phyloP scores from a whole-genome alignment of 208 protist species.

The Trypanosomatidae sp. region DNA sequence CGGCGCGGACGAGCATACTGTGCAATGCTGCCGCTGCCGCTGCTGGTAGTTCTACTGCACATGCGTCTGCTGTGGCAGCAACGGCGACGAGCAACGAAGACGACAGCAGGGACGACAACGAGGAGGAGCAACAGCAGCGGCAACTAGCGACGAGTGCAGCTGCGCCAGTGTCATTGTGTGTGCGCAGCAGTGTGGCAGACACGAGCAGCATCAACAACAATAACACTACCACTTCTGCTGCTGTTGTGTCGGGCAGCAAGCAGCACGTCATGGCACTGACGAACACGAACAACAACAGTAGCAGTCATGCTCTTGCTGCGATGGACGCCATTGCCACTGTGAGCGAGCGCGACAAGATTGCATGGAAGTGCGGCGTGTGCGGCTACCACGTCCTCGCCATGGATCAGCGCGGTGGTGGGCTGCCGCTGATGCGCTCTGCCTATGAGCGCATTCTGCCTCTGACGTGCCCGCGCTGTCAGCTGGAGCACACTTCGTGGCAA shows the following conservation, averaged over 20 bases:
- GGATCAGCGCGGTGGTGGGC: slow-evolving; percentile 53
- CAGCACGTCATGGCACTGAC: background rate
- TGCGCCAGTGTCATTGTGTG: no score
- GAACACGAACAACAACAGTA: background rate
- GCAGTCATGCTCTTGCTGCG: background rate
- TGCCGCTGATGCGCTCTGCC: slow-evolving; percentile 46
- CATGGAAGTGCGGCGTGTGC: slow-evolving; percentile 73
- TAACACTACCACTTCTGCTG: background rate
- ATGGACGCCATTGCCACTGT: background rate
- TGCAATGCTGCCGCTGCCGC: no score
- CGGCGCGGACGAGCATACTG: no score
- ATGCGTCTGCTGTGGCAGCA: no score
- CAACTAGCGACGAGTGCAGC: no score
- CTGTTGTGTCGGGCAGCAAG: no score
- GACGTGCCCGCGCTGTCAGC: slow-evolving; percentile 54
- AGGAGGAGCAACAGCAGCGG: no score
- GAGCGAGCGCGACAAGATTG: slow-evolving; percentile 18
- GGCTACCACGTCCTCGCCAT: slow-evolving; percentile 72
- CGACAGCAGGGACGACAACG: no score
- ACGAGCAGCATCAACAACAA: slow-evolving; percentile 2
- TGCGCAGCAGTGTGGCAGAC: no score
- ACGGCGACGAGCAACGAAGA: no score
- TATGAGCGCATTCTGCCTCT: slow-evolving; percentile 60
- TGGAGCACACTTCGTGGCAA: slow-evolving; percentile 63
- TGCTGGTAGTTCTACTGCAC: no score